phyloP scores from a whole-genome alignment of 352 stramenopile species.

The Phytophthora vignae region DNA sequence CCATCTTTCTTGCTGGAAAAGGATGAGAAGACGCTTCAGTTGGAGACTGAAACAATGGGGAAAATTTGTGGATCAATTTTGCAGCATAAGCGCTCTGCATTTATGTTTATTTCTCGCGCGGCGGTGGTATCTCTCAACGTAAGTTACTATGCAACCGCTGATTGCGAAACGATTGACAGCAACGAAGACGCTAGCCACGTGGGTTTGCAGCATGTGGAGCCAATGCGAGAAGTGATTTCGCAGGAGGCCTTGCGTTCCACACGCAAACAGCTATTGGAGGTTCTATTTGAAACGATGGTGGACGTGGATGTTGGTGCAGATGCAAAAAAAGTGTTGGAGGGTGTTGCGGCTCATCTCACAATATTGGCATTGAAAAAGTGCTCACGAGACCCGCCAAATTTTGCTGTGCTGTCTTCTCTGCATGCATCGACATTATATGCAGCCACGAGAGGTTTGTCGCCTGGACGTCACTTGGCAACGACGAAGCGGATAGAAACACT shows the following conservation, averaged over 20 bases:
- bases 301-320: constrained; percentile 78
- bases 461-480: constrained; percentile 79
- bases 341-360: constrained; percentile 68
- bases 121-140: constrained; percentile 67
- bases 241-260: constrained; percentile 59
- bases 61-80: constrained; percentile 75
- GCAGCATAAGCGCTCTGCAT: constrained; percentile 80
- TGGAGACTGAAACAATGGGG: constrained; percentile 72
- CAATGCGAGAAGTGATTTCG: constrained; percentile 55
- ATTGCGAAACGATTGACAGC: constrained; percentile 26
- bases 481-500: constrained; percentile 83
- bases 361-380: constrained; percentile 55
- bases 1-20: constrained; percentile 79
- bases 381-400: constrained; percentile 64
- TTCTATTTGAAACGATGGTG: constrained; percentile 78
- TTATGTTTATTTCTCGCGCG: constrained; percentile 70
- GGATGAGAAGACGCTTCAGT: constrained; percentile 83
- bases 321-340: constrained; percentile 63
- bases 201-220: constrained; percentile 31
- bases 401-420: constrained; percentile 73
- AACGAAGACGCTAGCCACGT: constrained; percentile 15
- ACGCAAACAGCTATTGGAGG: constrained; percentile 61
- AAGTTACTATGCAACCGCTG: constrained; percentile 36
- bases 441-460: constrained; percentile 80
- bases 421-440: constrained; percentile 79